phyloP scores from a whole-genome alignment of 441 rosid species.

The Bruguiera hainesii region DNA sequence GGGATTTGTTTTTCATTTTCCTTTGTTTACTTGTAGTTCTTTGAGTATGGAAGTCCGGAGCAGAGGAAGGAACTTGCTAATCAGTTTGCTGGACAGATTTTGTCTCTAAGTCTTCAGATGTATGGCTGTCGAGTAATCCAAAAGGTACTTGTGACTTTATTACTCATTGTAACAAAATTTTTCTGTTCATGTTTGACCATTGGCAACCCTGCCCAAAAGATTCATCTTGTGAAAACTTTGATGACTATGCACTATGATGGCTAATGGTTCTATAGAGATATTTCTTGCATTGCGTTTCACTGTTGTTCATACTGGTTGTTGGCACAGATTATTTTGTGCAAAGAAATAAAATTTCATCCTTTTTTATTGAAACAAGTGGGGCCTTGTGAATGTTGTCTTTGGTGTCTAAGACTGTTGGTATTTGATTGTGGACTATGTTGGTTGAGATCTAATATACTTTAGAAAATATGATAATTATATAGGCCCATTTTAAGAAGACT shows the following conservation, averaged over 20 bases:
- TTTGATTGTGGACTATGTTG: not conserved
- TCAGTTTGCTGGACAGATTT: constrained; percentile 61
- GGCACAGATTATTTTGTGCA: not conserved
- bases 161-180: not conserved
- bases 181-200: not conserved
- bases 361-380: not conserved
- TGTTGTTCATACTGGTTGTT: not conserved
- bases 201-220: not conserved
- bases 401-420: not conserved
- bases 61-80: constrained; percentile 69
- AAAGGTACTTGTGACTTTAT: constrained; percentile 42
- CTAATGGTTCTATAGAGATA: not conserved
- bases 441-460: too few species aligned
- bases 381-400: not conserved
- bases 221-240: not conserved
- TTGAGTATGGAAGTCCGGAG: constrained; percentile 57
- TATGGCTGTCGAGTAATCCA: constrained; percentile 88
- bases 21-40: constrained; percentile 42
- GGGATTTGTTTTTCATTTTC: constrained; percentile 4
- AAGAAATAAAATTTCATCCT: not conserved
- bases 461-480: too few species aligned
- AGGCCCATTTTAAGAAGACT: too few species aligned
- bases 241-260: not conserved
- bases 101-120: constrained; percentile 73
- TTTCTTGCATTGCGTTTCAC: not conserved